Evolutionary conservation across 768 basidiomycete genomes (phyloP).

Genomic region (Daedaleopsis sinensis): DNA sequence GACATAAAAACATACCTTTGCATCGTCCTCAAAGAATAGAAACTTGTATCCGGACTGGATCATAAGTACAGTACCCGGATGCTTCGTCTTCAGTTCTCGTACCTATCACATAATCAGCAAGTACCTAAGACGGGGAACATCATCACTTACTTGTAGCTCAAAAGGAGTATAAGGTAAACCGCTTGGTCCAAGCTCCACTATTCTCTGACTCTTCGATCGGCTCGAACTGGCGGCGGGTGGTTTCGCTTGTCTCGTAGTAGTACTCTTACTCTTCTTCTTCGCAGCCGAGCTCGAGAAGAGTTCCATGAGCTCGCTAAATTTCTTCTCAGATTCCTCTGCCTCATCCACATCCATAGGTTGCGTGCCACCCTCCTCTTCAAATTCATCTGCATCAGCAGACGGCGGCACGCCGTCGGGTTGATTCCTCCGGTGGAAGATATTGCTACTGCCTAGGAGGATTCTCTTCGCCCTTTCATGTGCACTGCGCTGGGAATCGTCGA

Average conservation of each 20-base stretch:
- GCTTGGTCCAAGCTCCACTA: slow-evolving; percentile 60
- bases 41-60: slow-evolving; percentile 87
- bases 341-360: slow-evolving; percentile 28
- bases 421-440: slow-evolving; percentile 30
- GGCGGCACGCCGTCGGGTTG: background rate
- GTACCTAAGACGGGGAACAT: background rate
- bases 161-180: slow-evolving; percentile 76
- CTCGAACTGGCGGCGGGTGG: slow-evolving; percentile 2
- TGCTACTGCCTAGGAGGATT: slow-evolving; percentile 53
- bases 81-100: slow-evolving; percentile 57
- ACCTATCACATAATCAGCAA: slow-evolving; percentile 12
- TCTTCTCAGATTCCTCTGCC: slow-evolving; percentile 46
- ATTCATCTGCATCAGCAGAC: slow-evolving; percentile 8
- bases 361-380: background rate
- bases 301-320: slow-evolving; percentile 49
- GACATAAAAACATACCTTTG: slow-evolving; percentile 50
- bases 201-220: slow-evolving; percentile 35
- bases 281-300: slow-evolving; percentile 43
- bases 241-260: slow-evolving; percentile 21
- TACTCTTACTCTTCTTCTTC: slow-evolving; percentile 30
- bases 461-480: slow-evolving; percentile 48
- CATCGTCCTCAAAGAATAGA: slow-evolving; percentile 83
- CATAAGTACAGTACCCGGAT: slow-evolving; percentile 72
- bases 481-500: slow-evolving; percentile 15
- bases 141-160: slow-evolving; percentile 60